A percentile compares a stretch with the other conserved stretches of the same genome.
Conservation (phyloP, 1,284 basidiomycete species). For the Cystobasidium slooffiae region DNA sequence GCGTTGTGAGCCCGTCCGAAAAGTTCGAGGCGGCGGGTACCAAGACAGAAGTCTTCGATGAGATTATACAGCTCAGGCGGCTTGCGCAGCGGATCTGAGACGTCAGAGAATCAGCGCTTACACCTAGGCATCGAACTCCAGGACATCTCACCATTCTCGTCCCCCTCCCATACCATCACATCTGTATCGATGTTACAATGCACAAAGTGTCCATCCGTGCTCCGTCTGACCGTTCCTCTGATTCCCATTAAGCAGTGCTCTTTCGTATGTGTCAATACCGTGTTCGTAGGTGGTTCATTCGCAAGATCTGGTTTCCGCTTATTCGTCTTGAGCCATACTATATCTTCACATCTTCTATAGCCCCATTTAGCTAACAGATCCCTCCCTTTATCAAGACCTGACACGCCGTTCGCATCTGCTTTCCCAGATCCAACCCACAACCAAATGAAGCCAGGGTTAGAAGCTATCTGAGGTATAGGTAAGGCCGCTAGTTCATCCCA, state of each 20-base stretch:
- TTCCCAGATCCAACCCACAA: conserved; percentile 95
- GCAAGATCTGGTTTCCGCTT: conserved; percentile 55
- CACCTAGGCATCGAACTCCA: neutral
- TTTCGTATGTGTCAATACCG: conserved; percentile 80
- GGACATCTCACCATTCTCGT: conserved; percentile 61
- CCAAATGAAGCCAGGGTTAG: conserved; percentile 91
- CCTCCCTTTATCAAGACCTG: conserved; percentile 84
- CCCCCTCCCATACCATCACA: conserved; percentile 92
- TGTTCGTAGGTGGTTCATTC: conserved; percentile 28
- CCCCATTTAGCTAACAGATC: conserved; percentile 93
- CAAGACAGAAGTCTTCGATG: conserved; percentile 97
- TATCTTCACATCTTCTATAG: conserved; percentile 91
- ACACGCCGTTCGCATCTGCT: conserved; percentile 62
- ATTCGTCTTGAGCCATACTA: conserved; percentile 96
- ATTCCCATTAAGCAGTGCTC: conserved; percentile 99
- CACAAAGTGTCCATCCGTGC: conserved; percentile 76
- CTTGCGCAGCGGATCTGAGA: conserved; percentile 73
- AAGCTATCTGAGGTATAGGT: conserved; percentile 80
- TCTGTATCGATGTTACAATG: conserved; percentile 99
- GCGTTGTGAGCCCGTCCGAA: conserved; percentile 76
- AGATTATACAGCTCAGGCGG: conserved; percentile 94
- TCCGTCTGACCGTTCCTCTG: conserved; percentile 89
- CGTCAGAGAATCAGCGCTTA: neutral
- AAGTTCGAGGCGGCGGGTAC: conserved; percentile 85
- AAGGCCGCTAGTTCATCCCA: conserved; percentile 82